phyloP scores from a whole-genome alignment of 768 basidiomycete species.

The Lentinus brumalis region DNA sequence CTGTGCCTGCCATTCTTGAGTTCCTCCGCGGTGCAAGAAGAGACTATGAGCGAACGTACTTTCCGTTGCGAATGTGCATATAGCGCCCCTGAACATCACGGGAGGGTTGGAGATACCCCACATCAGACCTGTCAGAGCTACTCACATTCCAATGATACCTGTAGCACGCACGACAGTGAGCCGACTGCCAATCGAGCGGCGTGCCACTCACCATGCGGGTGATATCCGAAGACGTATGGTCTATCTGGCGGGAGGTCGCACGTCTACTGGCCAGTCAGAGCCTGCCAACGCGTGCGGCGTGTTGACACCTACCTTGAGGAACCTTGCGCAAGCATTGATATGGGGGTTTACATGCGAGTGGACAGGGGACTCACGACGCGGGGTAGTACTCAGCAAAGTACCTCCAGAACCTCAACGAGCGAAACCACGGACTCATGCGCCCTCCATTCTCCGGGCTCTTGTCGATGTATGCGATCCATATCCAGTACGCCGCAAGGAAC shows the following conservation, averaged over 20 bases:
- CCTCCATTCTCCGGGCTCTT: slow-evolving; percentile 73
- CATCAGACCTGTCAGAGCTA: slow-evolving; percentile 6
- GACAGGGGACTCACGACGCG: slow-evolving; percentile 78
- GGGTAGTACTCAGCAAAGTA: slow-evolving; percentile 95
- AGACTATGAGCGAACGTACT: slow-evolving; percentile 41
- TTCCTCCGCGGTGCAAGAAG: not conserved
- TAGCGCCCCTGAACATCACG: slow-evolving; percentile 67
- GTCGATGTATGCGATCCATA: slow-evolving; percentile 82
- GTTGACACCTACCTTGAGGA: slow-evolving; percentile 43
- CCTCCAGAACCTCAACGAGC: slow-evolving; percentile 71
- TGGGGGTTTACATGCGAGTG: not conserved
- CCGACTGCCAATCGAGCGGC: not conserved
- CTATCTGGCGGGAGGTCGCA: slow-evolving; percentile 88
- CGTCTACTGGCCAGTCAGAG: slow-evolving; percentile 51
- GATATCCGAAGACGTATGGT: slow-evolving; percentile 97
- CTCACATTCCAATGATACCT: slow-evolving; percentile 98
- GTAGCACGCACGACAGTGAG: slow-evolving; percentile 1
- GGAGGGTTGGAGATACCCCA: not conserved
- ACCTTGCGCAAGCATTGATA: slow-evolving; percentile 19
- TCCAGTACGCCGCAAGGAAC: slow-evolving; percentile 68
- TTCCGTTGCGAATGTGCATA: slow-evolving; percentile 96
- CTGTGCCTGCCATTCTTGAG: slow-evolving; percentile 59
- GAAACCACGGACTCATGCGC: slow-evolving; percentile 72
- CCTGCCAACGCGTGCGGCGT: not conserved
- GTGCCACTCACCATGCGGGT: slow-evolving; percentile 80